Conservation (phyloP, 352 stramenopile genomes). For the Phytophthora pistaciae region DNA sequence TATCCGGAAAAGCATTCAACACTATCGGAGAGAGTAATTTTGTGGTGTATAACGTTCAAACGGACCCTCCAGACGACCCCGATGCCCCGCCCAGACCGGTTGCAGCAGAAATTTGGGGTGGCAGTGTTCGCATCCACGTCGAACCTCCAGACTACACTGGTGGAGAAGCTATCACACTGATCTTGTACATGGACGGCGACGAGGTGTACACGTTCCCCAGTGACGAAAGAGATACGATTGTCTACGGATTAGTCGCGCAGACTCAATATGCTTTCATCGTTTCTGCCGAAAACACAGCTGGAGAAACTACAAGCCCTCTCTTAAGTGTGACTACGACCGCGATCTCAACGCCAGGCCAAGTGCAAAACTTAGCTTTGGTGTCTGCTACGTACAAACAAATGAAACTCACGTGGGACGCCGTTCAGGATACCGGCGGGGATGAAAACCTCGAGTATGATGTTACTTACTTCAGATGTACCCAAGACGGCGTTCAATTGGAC, state of each 20-base stretch:
- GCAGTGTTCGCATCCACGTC: constrained; percentile 30
- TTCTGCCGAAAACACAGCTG: constrained; percentile 45
- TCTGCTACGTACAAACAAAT: constrained; percentile 49
- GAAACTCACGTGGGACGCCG: constrained; percentile 42
- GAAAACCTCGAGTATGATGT: constrained; percentile 49
- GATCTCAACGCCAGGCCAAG: constrained; percentile 48
- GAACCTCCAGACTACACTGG: constrained; percentile 45
- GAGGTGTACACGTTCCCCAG: constrained; percentile 32
- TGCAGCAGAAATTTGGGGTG: constrained; percentile 32
- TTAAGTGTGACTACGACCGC: constrained; percentile 37
- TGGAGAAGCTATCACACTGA: constrained; percentile 44
- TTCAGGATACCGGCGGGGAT: constrained; percentile 60
- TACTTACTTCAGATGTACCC: constrained; percentile 46
- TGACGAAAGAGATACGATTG: constrained; percentile 24
- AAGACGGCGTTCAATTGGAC: constrained; percentile 16
- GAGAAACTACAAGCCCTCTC: constrained; percentile 32
- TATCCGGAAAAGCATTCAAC: constrained; percentile 34
- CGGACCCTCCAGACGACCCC: constrained; percentile 29
- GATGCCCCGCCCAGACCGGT: constrained; percentile 22
- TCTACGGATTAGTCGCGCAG: constrained; percentile 45
- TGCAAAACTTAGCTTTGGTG: constrained; percentile 32
- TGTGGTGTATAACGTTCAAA: constrained; percentile 19
- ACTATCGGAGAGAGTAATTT: constrained; percentile 27
- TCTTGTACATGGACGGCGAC: constrained; percentile 36
- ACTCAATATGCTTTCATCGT: constrained; percentile 54